phyloP scores from a whole-genome alignment of 2,329 filamentous ascomycete genomes.

The Apiospora aurea region DNA sequence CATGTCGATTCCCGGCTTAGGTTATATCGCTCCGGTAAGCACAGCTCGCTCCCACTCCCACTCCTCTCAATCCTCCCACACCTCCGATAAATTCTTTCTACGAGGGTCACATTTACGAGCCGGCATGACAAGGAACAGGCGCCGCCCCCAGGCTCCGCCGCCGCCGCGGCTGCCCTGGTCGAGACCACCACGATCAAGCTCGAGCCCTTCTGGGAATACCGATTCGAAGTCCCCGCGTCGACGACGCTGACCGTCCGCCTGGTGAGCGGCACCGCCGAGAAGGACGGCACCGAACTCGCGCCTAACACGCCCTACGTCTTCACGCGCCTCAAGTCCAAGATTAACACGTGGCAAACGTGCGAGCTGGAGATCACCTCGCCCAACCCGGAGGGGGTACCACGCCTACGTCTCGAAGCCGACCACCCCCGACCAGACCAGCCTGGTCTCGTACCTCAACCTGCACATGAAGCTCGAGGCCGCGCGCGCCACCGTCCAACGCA shows the following conservation, averaged over 20 bases:
- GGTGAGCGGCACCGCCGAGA: slow-evolving; percentile 82
- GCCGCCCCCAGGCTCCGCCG: slow-evolving; percentile 33
- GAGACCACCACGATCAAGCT: slow-evolving; percentile 55
- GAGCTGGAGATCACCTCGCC: slow-evolving; percentile 77
- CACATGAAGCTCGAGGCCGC: slow-evolving; percentile 85
- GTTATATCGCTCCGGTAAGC: slow-evolving; percentile 69
- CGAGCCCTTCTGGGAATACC: slow-evolving; percentile 75
- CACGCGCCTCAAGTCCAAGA: slow-evolving; percentile 81
- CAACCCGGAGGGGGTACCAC: slow-evolving; percentile 49
- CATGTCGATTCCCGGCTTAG: slow-evolving; percentile 80
- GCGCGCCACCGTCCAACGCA: slow-evolving; percentile 64
- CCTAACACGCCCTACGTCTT: slow-evolving; percentile 82
- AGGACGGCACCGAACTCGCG: slow-evolving; percentile 94
- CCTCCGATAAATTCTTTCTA: not conserved
- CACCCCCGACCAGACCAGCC: slow-evolving; percentile 78
- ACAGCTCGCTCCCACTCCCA: not conserved
- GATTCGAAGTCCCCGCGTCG: slow-evolving; percentile 72
- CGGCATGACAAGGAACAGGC: slow-evolving; percentile 28
- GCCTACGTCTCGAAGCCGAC: slow-evolving; percentile 66
- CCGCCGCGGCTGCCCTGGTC: slow-evolving; percentile 47
- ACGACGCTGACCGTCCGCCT: slow-evolving; percentile 63
- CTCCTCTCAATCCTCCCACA: not conserved
- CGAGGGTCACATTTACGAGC: slow-evolving; percentile 7
- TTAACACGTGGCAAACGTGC: slow-evolving; percentile 93
- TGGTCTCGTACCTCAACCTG: slow-evolving; percentile 81